Base-by-base conservation (phyloP, 345 rosid species). In the Ceriops zippeliana region DNA sequence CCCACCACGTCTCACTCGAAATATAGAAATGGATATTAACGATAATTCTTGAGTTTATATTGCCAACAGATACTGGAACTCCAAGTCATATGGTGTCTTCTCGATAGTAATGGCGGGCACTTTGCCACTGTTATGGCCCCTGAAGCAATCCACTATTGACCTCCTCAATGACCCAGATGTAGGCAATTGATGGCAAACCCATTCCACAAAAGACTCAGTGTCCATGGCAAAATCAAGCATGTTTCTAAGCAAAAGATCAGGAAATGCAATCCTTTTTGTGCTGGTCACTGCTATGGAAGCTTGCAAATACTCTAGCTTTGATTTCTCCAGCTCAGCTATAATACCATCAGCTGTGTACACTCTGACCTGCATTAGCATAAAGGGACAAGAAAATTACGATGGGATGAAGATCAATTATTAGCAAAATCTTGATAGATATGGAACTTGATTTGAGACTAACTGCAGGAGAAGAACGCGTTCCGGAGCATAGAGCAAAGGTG, bases 401-500 rank as follows among this genome's bases (percentile, higher is more conserved):
- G 59, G 59, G 24, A 7, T 22, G 16, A 54, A 21, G 10, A 9
- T 21, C 59, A 21, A 9, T 26, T 5, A 54, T 54, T 22, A 22
- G 28, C 0, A 1, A 54, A 3, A 21, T 22, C 59, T 10, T 2
- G 27, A 6, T 9, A 54, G 28, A 22, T 22, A 22, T 22, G 59
- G 67, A 22, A 22, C 28, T 64, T 28, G 27, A 13, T 58, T 6
- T 61, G 49, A 65, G 21, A 74, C 89, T 89, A 77, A 90, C 97
- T 6, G 96, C 96, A 0, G 95, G 98, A 24, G 98, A 91, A 19
- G 96, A 93, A 57, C 92, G 95, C 54, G 96, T 85, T 79, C 98
- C 98, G 27, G 87, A 86, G 66, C 90, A 88, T 7, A 93, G 93
- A 66, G 96, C 96, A 70, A 93, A 91, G 65, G 88, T 80, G 76